Evolutionary conservation across 192 early-diverging fungal genomes (phyloP), one percentile per base, ranked within the genome.

Genomic region (Helicostylum pulchrum): DNA sequence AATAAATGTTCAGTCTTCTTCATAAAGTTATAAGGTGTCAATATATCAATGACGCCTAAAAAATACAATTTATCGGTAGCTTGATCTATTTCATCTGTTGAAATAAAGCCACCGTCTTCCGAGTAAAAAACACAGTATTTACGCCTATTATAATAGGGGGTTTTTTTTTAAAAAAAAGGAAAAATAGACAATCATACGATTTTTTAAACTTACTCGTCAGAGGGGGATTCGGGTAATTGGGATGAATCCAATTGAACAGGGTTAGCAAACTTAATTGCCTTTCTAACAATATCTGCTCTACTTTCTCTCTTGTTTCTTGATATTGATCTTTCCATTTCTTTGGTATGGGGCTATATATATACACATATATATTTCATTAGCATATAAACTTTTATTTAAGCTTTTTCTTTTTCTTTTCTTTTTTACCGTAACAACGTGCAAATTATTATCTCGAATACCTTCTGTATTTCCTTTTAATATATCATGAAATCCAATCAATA

Each of bases 41-140:
- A 82, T 42, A 99, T 97, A 67, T 99, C 97, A 56, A 99, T 98
- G 60, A 97, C 86, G 6, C 95, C 94, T 51, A 98, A 80, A 71
- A 94, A 96, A 78, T 98, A 98, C 5, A 96, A 78, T 48, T 88
- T 78, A 51, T 86, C 80, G 42, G 42, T 15, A 15, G 42, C 7
- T 48, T 84, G 69, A 68, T 96, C 87, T 47, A 78, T 58, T 52
- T 85, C 80, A 64, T 90, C 87, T 2, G 94, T 90, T 23, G 93
- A 82, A 31, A 80, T 74, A 60, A 92, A 91, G 3, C 97, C 97
- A 58, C 95, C 95, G 53, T 94, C 81, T 48, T 98, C 94, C 31
- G 85, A 84, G 64, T 95, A 96, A 75, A 97, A 98, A 47, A 92
- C 73, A 65, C 88, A 95, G 66, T 88, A 77, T 9, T 84, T 70